phyloP scores from a whole-genome alignment of 75 land plant genomes.

The Pseudotsuga menziesii region DNA sequence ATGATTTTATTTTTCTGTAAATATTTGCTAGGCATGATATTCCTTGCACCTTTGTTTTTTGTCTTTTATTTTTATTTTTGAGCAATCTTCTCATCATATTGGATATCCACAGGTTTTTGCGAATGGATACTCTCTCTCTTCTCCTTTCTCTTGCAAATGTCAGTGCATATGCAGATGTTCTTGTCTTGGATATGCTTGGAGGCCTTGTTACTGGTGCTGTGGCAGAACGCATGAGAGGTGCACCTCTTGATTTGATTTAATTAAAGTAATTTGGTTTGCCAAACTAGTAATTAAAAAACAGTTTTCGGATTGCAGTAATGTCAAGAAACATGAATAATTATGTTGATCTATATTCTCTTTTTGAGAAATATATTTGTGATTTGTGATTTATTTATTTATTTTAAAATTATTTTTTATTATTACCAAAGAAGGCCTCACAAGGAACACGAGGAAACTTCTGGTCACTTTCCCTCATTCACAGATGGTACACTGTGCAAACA shows the following conservation, averaged over 20 bases:
- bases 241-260: not conserved
- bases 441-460: no score
- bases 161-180: slow-evolving; percentile 70
- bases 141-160: slow-evolving; percentile 86
- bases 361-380: no score
- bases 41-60: not conserved
- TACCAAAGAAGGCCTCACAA: no score
- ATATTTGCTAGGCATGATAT: not conserved
- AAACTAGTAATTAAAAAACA: no score
- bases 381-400: no score
- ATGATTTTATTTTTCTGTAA: not conserved
- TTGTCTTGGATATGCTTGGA: slow-evolving; percentile 87
- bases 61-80: not conserved
- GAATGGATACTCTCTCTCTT: slow-evolving; percentile 78
- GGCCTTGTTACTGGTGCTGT: slow-evolving; percentile 91
- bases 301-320: no score
- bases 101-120: slow-evolving; percentile 46
- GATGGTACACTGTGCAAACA: no score
- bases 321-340: no score
- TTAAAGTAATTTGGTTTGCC: not conserved
- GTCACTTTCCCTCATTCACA: no score
- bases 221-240: slow-evolving; percentile 93
- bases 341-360: no score
- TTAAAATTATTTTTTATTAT: no score
- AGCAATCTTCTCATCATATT: not conserved